Evolutionary conservation across 108 stramenopile species (phyloP).

Genomic region (Discostella stelligeroides): DNA sequence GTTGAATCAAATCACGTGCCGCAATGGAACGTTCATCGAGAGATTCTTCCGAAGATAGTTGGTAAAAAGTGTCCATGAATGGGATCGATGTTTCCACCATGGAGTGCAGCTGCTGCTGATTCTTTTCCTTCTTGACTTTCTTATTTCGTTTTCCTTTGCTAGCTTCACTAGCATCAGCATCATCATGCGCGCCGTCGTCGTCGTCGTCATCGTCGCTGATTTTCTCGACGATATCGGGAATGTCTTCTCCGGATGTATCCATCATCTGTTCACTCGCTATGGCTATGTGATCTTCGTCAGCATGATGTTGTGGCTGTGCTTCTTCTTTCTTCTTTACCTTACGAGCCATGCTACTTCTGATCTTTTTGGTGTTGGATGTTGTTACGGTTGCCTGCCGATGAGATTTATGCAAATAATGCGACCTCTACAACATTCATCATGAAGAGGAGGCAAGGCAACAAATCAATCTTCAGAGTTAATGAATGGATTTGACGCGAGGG

Average conservation of each 20-base stretch:
- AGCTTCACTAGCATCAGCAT: constrained; percentile 13
- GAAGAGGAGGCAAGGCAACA: too few species aligned
- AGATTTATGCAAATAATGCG: too few species aligned
- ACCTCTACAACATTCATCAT: too few species aligned
- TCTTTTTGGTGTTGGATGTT: neutral
- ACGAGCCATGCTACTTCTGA: constrained; percentile 12
- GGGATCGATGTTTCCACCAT: constrained; percentile 27
- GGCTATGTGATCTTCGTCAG: constrained; percentile 16
- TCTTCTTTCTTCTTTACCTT: constrained; percentile 14
- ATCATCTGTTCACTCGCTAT: too few species aligned
- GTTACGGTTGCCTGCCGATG: too few species aligned
- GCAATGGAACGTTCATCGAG: constrained; percentile 61
- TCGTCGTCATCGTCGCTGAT: constrained; percentile 29
- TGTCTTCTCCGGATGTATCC: constrained; percentile 42
- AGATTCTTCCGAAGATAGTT: constrained; percentile 61
- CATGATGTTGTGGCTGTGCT: constrained; percentile 4
- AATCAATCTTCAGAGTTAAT: too few species aligned
- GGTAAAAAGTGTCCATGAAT: constrained; percentile 84
- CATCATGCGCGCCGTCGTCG: constrained; percentile 16
- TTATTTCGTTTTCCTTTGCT: constrained; percentile 7
- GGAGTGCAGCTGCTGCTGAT: neutral
- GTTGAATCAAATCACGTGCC: constrained; percentile 69
- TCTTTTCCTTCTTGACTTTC: constrained; percentile 25
- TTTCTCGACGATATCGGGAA: constrained; percentile 33
- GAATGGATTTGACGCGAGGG: too few species aligned